Percentiles rank a stretch among this genome's conserved stretches.
Evolutionary conservation across 768 basidiomycete species (phyloP).

Genomic region (Suillus americanus): DNA sequence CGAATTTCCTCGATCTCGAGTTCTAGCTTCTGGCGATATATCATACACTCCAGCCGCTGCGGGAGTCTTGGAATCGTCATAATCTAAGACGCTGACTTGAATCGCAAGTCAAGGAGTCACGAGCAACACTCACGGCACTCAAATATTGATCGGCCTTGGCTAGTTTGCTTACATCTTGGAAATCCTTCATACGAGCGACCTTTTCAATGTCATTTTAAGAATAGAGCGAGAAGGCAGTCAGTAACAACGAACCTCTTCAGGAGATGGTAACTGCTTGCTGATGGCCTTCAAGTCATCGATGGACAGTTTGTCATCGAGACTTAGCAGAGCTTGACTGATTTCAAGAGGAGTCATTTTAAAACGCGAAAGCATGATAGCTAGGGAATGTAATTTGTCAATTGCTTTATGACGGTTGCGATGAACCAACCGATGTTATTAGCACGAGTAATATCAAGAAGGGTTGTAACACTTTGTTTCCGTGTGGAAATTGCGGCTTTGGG

Average conservation of each 20-base stretch:
- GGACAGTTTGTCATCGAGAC: conserved; percentile 69
- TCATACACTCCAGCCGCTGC: conserved; percentile 77
- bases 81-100: conserved; percentile 48
- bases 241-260: conserved; percentile 64
- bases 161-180: conserved; percentile 70
- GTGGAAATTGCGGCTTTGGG: conserved; percentile 40
- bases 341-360: conserved; percentile 64
- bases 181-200: conserved; percentile 65
- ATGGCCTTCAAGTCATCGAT: conserved; percentile 79
- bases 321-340: conserved; percentile 71
- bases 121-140: conserved; percentile 50
- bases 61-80: conserved; percentile 73
- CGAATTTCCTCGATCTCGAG: conserved; percentile 81
- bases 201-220: conserved; percentile 24
- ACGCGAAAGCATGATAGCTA: conserved; percentile 83
- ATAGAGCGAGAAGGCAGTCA: not conserved
- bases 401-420: not conserved
- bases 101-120: not conserved
- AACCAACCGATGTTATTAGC: conserved; percentile 80
- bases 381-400: conserved; percentile 7
- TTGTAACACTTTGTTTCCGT: conserved; percentile 63
- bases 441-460: conserved; percentile 74
- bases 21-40: conserved; percentile 81
- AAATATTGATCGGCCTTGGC: conserved; percentile 87
- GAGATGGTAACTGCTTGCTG: conserved; percentile 72